phyloP scores from a whole-genome alignment of 352 stramenopile species.

The Phytophthora lateralis region DNA sequence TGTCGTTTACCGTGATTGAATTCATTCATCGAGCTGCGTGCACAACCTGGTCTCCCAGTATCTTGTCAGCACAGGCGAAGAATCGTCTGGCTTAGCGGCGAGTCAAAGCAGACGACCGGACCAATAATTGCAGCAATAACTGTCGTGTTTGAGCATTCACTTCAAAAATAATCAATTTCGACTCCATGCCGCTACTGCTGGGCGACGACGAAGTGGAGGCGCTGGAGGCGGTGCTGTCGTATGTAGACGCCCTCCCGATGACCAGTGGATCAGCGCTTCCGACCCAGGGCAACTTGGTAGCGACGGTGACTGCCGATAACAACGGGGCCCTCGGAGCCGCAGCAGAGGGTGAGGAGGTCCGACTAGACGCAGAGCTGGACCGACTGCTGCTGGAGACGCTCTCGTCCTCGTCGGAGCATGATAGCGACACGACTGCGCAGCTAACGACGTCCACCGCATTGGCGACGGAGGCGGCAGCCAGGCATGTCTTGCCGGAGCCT shows the following conservation, averaged over 20 bases:
- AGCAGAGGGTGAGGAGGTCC: constrained; percentile 18
- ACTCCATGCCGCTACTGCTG: constrained; percentile 35
- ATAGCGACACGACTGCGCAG: constrained; percentile 7
- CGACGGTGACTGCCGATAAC: background rate
- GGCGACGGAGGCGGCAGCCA: background rate
- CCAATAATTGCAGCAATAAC: background rate
- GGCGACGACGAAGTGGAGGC: constrained; percentile 35
- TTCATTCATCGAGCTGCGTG: too few relatives aligned
- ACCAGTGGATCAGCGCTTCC: background rate
- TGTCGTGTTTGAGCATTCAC: constrained; percentile 16
- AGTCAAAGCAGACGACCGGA: background rate
- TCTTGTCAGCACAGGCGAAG: background rate
- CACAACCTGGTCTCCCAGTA: too few relatives aligned
- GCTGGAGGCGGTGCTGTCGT: constrained; percentile 36
- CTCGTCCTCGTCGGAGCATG: constrained; percentile 26
- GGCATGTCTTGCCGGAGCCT: constrained; percentile 11
- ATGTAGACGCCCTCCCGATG: constrained; percentile 21
- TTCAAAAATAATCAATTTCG: background rate
- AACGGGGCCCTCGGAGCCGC: constrained; percentile 3
- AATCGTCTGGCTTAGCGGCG: too few relatives aligned
- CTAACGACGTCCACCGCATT: constrained; percentile 1
- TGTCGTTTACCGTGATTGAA: too few relatives aligned
- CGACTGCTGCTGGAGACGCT: constrained; percentile 33
- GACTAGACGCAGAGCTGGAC: constrained; percentile 30
- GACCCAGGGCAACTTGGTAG: background rate